Conservation (phyloP, 768 basidiomycete genomes). For the Hydnum rufescens region DNA sequence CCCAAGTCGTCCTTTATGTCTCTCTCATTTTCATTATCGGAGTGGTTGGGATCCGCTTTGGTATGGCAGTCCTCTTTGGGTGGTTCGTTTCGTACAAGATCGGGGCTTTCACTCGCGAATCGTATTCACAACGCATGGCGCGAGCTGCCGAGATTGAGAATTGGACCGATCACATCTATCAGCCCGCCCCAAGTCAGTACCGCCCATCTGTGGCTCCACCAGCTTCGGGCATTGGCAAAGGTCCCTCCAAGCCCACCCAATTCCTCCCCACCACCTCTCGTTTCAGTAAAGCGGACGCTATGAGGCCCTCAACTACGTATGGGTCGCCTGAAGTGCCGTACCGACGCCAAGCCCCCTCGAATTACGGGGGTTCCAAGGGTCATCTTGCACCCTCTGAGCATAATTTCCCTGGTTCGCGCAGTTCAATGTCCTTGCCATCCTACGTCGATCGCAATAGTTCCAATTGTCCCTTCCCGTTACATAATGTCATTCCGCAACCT, state of each 20-base stretch:
- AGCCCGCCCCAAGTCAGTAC: constrained; percentile 74
- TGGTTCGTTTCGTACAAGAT: constrained; percentile 98
- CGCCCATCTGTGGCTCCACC: constrained; percentile 61
- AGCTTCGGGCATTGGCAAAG: constrained; percentile 29
- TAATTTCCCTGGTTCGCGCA: constrained; percentile 6
- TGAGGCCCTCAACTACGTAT: constrained; percentile 9
- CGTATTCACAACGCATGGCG: constrained; percentile 78
- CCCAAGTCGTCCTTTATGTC: constrained; percentile 80
- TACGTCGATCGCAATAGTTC: constrained; percentile 25
- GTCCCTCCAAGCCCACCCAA: constrained; percentile 15
- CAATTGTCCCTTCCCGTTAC: constrained; percentile 76
- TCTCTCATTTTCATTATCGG: constrained; percentile 96
- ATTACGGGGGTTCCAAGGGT: constrained; percentile 15
- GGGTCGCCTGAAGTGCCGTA: constrained; percentile 12
- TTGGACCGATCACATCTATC: constrained; percentile 92
- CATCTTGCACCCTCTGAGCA: constrained; percentile 9
- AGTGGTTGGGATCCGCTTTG: constrained; percentile 84
- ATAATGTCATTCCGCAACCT: constrained; percentile 81
- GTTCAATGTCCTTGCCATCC: constrained; percentile 43
- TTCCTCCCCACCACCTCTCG: constrained; percentile 29
- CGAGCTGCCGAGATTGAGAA: constrained; percentile 82
- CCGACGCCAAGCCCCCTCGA: constrained; percentile 31
- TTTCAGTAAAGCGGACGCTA: constrained; percentile 45
- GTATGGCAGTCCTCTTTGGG: constrained; percentile 89
- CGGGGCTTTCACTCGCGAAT: constrained; percentile 84